phyloP scores from a whole-genome alignment of 2,329 filamentous ascomycete genomes.

The Scedosporium aurantiacum region DNA sequence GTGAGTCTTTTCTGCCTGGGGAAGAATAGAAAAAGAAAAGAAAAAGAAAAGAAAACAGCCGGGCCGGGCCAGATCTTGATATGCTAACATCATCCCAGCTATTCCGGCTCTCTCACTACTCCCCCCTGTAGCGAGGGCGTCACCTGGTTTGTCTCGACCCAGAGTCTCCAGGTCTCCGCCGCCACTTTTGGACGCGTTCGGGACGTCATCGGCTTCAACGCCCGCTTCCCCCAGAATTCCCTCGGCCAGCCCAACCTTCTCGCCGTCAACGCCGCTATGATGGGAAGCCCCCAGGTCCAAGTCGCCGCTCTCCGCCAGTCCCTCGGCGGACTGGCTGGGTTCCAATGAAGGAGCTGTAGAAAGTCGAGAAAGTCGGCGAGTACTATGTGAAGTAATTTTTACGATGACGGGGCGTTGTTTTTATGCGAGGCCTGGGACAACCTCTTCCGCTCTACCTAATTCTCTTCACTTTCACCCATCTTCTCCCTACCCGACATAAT shows the following conservation, averaged over 20 bases:
- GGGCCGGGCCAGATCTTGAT: neutral
- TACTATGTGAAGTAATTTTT: neutral
- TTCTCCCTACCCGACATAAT: neutral
- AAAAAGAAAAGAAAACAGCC: no score
- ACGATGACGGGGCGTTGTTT: neutral
- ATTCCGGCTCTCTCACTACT: constrained; percentile 50
- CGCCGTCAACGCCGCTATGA: neutral
- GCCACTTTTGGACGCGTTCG: constrained; percentile 40
- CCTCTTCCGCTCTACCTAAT: neutral
- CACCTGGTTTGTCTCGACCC: constrained; percentile 38
- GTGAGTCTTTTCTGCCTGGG: constrained; percentile 12
- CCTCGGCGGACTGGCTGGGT: neutral
- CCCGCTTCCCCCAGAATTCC: constrained; percentile 40
- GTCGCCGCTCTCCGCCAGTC: neutral
- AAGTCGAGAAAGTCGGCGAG: neutral
- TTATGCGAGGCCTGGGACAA: neutral
- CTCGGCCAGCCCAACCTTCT: constrained; percentile 34
- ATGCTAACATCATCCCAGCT: constrained; percentile 16
- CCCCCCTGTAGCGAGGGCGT: constrained; percentile 50
- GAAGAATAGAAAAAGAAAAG: no score
- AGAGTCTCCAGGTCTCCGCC: constrained; percentile 36
- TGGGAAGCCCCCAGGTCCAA: neutral
- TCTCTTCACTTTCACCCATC: neutral
- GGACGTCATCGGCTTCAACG: constrained; percentile 43
- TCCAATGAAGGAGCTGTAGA: neutral